Conservation (phyloP, 2,329 filamentous ascomycete species). For the Colletotrichum spaethianum region DNA sequence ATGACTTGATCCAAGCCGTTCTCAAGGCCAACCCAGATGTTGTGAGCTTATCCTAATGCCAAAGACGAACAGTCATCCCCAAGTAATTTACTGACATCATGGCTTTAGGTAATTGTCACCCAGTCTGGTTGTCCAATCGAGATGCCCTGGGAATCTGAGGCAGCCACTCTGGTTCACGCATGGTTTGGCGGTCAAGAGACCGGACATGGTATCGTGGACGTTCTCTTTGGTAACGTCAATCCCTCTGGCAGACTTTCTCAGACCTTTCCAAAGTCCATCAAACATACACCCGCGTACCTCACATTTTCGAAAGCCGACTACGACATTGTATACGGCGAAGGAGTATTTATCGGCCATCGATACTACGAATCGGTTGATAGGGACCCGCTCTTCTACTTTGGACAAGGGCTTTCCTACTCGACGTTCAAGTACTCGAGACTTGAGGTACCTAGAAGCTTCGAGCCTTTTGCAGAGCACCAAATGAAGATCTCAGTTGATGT, state of each 20-base stretch:
- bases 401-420: slow-evolving; percentile 85
- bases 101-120: slow-evolving; percentile 71
- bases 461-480: slow-evolving; percentile 55
- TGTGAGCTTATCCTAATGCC: slow-evolving; percentile 48
- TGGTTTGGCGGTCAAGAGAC: slow-evolving; percentile 93
- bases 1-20: slow-evolving; percentile 78
- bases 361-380: slow-evolving; percentile 82
- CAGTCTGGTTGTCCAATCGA: slow-evolving; percentile 83
- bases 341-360: slow-evolving; percentile 85
- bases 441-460: slow-evolving; percentile 54
- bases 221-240: slow-evolving; percentile 81
- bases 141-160: slow-evolving; percentile 76
- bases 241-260: slow-evolving; percentile 83
- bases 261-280: slow-evolving; percentile 76
- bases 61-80: slow-evolving; percentile 51
- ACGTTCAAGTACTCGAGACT: slow-evolving; percentile 72
- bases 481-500: slow-evolving; percentile 47
- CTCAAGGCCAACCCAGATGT: slow-evolving; percentile 77
- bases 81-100: slow-evolving; percentile 43
- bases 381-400: slow-evolving; percentile 81
- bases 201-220: slow-evolving; percentile 84
- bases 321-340: slow-evolving; percentile 83
- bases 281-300: slow-evolving; percentile 82
- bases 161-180: slow-evolving; percentile 76
- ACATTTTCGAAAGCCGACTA: slow-evolving; percentile 81